Conservation (phyloP, 805 yeast genomes). For the Teunomyces barrocoloradensis region DNA sequence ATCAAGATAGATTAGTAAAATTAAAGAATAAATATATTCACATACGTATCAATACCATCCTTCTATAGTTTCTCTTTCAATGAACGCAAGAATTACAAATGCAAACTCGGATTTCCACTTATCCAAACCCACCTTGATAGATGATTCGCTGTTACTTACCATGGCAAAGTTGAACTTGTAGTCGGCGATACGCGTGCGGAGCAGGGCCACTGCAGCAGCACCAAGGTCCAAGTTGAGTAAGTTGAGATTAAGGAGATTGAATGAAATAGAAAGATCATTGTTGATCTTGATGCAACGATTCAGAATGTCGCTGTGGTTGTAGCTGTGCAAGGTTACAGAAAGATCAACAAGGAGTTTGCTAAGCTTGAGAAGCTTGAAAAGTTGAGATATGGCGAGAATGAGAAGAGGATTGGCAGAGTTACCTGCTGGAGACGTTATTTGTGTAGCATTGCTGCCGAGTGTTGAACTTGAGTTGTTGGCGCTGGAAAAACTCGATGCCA, state of each 20-base stretch:
- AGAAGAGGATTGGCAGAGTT: conserved; percentile 27
- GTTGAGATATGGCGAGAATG: conserved; percentile 32
- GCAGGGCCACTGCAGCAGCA: conserved; percentile 15
- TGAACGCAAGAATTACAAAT: conserved; percentile 22
- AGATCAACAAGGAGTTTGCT: conserved; percentile 35
- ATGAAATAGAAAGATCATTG: conserved; percentile 35
- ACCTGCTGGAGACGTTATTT: background rate
- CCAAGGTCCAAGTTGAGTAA: conserved; percentile 25
- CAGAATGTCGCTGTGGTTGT: conserved; percentile 24
- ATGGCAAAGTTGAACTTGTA: conserved; percentile 27
- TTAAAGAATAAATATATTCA: conserved; percentile 1
- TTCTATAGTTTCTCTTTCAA: conserved; percentile 29
- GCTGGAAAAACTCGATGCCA: conserved; percentile 1
- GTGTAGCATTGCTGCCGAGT: background rate
- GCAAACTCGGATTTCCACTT: conserved; percentile 17
- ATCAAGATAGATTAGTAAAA: conserved; percentile 69
- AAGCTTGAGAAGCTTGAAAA: conserved; percentile 33
- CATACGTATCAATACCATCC: conserved; percentile 30
- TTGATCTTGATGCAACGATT: conserved; percentile 33
- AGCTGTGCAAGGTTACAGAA: conserved; percentile 16
- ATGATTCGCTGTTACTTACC: background rate
- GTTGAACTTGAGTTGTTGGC: conserved; percentile 2
- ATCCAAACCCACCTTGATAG: background rate
- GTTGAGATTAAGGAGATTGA: conserved; percentile 28
- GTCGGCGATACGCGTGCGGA: conserved; percentile 22